Evolutionary conservation across 108 stramenopile genomes (phyloP).

Genomic region (Fragilaria radians): DNA sequence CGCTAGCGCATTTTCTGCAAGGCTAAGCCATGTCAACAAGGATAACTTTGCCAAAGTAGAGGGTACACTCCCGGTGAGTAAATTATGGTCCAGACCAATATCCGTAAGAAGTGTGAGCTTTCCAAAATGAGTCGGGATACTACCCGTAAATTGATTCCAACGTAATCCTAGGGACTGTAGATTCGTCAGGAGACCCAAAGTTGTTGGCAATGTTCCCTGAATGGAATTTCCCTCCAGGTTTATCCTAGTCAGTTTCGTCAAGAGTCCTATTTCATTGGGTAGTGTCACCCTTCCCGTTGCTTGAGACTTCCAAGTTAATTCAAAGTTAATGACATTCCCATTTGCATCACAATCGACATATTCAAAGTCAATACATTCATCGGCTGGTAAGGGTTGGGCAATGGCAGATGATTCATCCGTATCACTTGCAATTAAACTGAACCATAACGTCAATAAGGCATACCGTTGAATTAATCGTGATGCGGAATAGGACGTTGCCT

Average conservation of each 20-base stretch:
- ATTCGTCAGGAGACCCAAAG: background rate
- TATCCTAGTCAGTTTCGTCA: background rate
- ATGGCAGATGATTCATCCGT: too few species aligned
- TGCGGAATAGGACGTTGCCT: too few species aligned
- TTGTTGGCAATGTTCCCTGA: background rate
- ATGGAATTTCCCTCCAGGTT: slow-evolving; percentile 9
- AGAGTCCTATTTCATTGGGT: slow-evolving; percentile 22
- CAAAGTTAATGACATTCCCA: too few species aligned
- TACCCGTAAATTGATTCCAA: background rate
- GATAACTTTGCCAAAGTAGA: background rate
- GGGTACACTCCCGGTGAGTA: background rate
- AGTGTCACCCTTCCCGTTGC: too few species aligned
- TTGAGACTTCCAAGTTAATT: too few species aligned
- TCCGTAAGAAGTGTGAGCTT: background rate
- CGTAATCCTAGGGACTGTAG: background rate
- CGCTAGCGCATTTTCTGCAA: slow-evolving; percentile 4
- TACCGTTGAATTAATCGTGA: too few species aligned
- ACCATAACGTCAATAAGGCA: too few species aligned
- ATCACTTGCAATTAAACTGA: too few species aligned
- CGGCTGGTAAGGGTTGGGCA: too few species aligned
- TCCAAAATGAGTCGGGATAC: background rate
- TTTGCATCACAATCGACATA: too few species aligned
- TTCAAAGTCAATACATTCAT: too few species aligned
- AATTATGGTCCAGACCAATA: slow-evolving; percentile 1
- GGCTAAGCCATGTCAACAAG: background rate